A percentile compares a stretch with the other conserved stretches of the same genome.
Conservation (phyloP, 768 basidiomycete species). For the Rhizopogon salebrosus region DNA sequence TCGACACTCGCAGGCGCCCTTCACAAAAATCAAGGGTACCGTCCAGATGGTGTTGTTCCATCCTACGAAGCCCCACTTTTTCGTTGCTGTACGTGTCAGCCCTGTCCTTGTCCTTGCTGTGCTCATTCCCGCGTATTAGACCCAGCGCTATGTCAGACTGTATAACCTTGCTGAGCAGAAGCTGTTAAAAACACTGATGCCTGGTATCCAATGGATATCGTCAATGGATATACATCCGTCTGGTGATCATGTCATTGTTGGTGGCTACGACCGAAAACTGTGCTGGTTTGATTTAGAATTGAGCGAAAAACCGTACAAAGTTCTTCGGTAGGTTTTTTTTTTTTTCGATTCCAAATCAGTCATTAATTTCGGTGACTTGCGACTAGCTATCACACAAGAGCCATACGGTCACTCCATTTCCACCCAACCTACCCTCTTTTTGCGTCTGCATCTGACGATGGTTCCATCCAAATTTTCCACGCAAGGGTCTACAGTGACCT, state of each 20-base stretch:
- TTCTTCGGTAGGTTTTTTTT: conserved; percentile 58
- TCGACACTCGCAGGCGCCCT: conserved; percentile 95
- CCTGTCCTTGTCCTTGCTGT: conserved; percentile 8
- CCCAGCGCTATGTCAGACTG: conserved; percentile 91
- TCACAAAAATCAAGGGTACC: conserved; percentile 89
- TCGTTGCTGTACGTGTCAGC: conserved; percentile 76
- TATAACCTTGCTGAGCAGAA: conserved; percentile 95
- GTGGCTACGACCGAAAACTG: conserved; percentile 94
- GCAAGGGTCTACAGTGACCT: conserved; percentile 90
- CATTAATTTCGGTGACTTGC: conserved; percentile 7
- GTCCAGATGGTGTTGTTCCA: conserved; percentile 95
- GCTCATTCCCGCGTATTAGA: conserved; percentile 42
- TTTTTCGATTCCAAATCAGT: not conserved
- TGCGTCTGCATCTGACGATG: conserved; percentile 95
- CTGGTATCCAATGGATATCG: conserved; percentile 98
- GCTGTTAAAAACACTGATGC: conserved; percentile 85
- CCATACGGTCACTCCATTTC: conserved; percentile 90
- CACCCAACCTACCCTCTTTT: conserved; percentile 94
- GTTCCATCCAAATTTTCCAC: conserved; percentile 96
- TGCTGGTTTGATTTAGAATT: conserved; percentile 99
- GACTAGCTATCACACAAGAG: conserved; percentile 84
- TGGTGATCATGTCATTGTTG: conserved; percentile 94
- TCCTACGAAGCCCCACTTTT: conserved; percentile 91
- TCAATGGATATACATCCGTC: conserved; percentile 95
- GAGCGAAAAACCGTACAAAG: conserved; percentile 94